Conservation (phyloP, 352 stramenopile species). For the Phytophthora idaei region DNA sequence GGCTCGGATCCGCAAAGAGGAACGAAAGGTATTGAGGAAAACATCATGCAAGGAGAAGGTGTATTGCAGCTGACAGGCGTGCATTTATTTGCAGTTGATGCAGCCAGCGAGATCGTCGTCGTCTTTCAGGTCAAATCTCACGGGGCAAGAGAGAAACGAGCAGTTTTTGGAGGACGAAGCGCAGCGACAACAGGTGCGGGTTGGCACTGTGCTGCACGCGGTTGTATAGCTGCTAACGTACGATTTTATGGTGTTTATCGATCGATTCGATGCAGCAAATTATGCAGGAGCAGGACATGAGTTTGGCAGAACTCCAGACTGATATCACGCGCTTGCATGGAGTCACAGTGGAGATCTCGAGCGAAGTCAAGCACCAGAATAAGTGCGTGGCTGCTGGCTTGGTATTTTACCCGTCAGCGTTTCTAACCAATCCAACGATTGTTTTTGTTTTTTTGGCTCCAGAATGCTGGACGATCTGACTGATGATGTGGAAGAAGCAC, state of each 20-base stretch:
- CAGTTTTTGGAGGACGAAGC: slow-evolving; percentile 65
- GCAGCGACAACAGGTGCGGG: slow-evolving; percentile 53
- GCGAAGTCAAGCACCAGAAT: slow-evolving; percentile 77
- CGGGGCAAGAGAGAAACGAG: slow-evolving; percentile 49
- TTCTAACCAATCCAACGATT: neutral
- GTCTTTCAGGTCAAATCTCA: slow-evolving; percentile 20
- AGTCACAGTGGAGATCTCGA: slow-evolving; percentile 76
- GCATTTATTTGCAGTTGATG: slow-evolving; percentile 42
- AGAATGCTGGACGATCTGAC: slow-evolving; percentile 83
- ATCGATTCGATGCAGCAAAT: slow-evolving; percentile 48
- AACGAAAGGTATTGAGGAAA: slow-evolving; percentile 53
- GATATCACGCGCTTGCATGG: slow-evolving; percentile 63
- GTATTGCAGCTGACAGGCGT: slow-evolving; percentile 1
- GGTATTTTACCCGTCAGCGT: neutral
- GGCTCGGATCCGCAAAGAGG: slow-evolving; percentile 57
- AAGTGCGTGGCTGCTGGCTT: slow-evolving; percentile 42
- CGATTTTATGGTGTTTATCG: neutral
- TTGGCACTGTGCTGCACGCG: neutral
- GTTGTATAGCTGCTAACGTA: neutral
- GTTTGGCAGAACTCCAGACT: slow-evolving; percentile 56
- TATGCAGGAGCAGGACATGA: slow-evolving; percentile 72
- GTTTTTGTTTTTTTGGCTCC: slow-evolving; percentile 1
- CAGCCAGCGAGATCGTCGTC: slow-evolving; percentile 35
- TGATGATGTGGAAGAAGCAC: slow-evolving; percentile 72
- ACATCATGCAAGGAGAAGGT: neutral